A percentile compares a stretch with the other conserved stretches of the same genome.
Conservation (phyloP, 2,329 filamentous ascomycete species). For the Pseudogymnoascus sp. region DNA sequence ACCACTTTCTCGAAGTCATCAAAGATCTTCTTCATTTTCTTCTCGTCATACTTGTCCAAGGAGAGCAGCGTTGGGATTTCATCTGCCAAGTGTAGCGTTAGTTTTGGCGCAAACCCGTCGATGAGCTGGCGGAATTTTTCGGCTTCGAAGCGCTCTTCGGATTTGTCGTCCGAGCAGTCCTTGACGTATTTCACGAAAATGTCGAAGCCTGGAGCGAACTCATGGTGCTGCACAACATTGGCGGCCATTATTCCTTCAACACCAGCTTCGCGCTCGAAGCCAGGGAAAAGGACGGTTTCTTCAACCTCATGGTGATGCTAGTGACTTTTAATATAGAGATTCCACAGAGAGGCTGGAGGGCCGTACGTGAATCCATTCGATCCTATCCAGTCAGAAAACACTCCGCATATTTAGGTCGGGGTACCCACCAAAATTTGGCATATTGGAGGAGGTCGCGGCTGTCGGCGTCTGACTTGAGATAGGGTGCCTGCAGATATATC, state of each 20-base stretch:
- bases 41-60: constrained; percentile 29
- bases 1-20: neutral
- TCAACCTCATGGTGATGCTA: constrained; percentile 33
- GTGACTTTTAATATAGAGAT: constrained; percentile 26
- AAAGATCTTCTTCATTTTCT: constrained; percentile 10
- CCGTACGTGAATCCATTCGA: neutral
- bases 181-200: constrained; percentile 27
- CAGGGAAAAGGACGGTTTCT: constrained; percentile 32
- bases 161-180: constrained; percentile 21
- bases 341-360: constrained; percentile 19
- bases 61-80: constrained; percentile 32
- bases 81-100: constrained; percentile 31
- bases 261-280: constrained; percentile 29
- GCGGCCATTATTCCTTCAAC: constrained; percentile 32
- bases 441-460: constrained; percentile 24
- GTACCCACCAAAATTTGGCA: neutral
- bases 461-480: constrained; percentile 31
- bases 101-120: constrained; percentile 29
- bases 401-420: neutral
- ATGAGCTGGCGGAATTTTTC: constrained; percentile 25
- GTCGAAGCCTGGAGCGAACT: constrained; percentile 31
- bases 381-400: neutral
- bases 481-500: constrained; percentile 29
- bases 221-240: constrained; percentile 34
- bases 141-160: constrained; percentile 26